phyloP scores from a whole-genome alignment of 108 stramenopile genomes.

The Cyclotella cryptica region DNA sequence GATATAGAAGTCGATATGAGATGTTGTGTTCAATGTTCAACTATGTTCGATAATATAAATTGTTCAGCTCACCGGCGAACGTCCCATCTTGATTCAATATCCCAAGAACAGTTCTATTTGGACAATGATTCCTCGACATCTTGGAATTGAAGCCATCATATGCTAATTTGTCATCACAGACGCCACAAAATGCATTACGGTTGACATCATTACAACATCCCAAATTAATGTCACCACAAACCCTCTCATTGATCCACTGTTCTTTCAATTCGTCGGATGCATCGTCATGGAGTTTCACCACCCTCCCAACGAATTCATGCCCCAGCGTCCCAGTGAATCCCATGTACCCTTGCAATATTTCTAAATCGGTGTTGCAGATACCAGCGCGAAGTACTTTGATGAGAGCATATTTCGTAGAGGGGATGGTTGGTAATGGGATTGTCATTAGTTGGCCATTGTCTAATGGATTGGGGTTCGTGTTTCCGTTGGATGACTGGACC shows the following conservation, averaged over 20 bases:
- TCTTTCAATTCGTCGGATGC: constrained; percentile 22
- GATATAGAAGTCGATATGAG: background rate
- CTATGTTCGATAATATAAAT: background rate
- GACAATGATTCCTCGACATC: constrained; percentile 77
- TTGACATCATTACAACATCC: constrained; percentile 49
- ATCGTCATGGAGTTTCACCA: constrained; percentile 40
- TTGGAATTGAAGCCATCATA: constrained; percentile 32
- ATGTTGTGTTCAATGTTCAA: background rate
- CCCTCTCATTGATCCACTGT: constrained; percentile 60
- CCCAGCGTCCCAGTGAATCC: constrained; percentile 74
- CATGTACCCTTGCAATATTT: constrained; percentile 85
- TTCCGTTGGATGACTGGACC: background rate
- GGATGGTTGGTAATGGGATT: constrained; percentile 30
- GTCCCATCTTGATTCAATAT: constrained; percentile 79
- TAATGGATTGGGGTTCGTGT: constrained; percentile 14
- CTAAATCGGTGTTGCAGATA: constrained; percentile 84
- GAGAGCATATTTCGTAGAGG: constrained; percentile 37
- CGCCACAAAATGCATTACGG: constrained; percentile 37
- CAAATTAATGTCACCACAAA: constrained; percentile 81
- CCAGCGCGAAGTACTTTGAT: constrained; percentile 75
- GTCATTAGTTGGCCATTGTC: constrained; percentile 24
- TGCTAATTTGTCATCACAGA: constrained; percentile 47
- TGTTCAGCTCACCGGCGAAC: constrained; percentile 44
- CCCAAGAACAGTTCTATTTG: constrained; percentile 75
- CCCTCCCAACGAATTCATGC: constrained; percentile 83